phyloP scores from a whole-genome alignment of 306 rosid genomes.

The Cucumis sativus region Cucumber_9930_V3 NC_026657.2:1443501-1444000 shows the following conservation, averaged over 20 bases:
- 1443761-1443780: not conserved
- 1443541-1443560: not conserved
- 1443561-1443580: not conserved
- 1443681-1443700: too few relatives aligned
- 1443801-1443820: not conserved
- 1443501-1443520: too few relatives aligned
- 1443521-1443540: not conserved
- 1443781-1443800: not conserved
- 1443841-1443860: not conserved
- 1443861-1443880: too few relatives aligned
- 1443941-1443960: conserved; percentile 5
- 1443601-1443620: not conserved
- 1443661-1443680: not conserved
- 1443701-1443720: not conserved
- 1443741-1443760: conserved; percentile 1
- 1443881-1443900: too few relatives aligned
- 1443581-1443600: not conserved
- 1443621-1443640: not conserved
- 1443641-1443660: too few relatives aligned
- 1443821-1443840: not conserved
- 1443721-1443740: not conserved
- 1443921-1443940: not conserved
- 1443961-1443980: conserved; percentile 1
- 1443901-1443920: too few relatives aligned
- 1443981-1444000: not conserved